Evolutionary conservation across 164 flowering plant genomes (phyloP), one percentile per base, ranked within the genome.

Genomic region (Chloranthus sessilifolius): DNA sequence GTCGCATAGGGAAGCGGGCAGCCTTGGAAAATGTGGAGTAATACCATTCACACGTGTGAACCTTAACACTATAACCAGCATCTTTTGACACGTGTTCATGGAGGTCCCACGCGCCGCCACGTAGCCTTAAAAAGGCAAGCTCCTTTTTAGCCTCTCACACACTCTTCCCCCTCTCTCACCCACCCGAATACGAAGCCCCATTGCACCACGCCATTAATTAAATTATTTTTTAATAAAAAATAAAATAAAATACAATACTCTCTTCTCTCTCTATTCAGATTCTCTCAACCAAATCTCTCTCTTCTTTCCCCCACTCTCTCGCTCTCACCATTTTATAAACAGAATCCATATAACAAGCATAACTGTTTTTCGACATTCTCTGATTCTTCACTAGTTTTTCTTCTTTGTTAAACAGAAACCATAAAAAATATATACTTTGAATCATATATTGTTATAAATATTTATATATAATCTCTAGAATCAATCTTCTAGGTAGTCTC

Each of bases 1-100:
- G 12, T 41, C 45, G 45, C 45, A 41, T 41, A 7, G 45, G 14
- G 45, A 41, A 41, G 6, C 26, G 45, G 25, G 26, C 25, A n/a
- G 26, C 45, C 24, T 40, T 3, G 43, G 10, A 14, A 19, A 40
- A 3, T 3, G 43, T 19, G 43, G 21, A 19, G 4, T 6, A 3
- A 19, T 9, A 4, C 3, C 11, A 3, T 2, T 6, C 43, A 40
- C 43, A 20, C 23, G 43, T 40, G 43, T 40, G 24, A 20, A 11
- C 24, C 12, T 1, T 9, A 14, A 20, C 5, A 10, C 10, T 4
- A 5, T 14, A 22, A 22, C 4, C n/a, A n/a, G n/a, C n/a, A 41
- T 1, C 25, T 3, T 40, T 16, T 41, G 45, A 22, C 26, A 20
- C 45, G 45, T 41, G 45, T 20, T 1, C 7, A 41, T 1, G 26